A percentile compares a stretch with the other conserved stretches of the same genome.
Conservation (phyloP, 208 protist genomes). For the Crithidia acanthocephali region DNA sequence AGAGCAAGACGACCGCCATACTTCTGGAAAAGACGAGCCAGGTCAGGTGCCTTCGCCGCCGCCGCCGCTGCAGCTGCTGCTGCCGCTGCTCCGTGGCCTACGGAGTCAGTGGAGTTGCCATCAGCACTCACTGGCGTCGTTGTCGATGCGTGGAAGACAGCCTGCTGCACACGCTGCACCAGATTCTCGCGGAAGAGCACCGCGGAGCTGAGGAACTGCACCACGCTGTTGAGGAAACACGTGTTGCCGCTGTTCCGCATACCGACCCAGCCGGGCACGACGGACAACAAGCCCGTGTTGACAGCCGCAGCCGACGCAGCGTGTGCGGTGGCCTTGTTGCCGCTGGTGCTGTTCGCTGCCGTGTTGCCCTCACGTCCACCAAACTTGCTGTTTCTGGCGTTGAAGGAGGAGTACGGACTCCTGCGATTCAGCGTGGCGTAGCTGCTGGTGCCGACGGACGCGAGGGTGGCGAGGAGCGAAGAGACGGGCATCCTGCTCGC, state of each 20-base stretch:
- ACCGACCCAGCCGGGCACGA: conserved; percentile 44
- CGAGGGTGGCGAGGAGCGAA: conserved; percentile 6
- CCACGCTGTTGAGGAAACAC: conserved; percentile 73
- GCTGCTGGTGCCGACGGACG: not conserved
- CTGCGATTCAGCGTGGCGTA: not conserved
- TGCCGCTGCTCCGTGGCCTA: too few species aligned
- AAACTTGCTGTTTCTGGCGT: too few species aligned
- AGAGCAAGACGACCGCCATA: conserved; percentile 33
- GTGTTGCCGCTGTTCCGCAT: conserved; percentile 68
- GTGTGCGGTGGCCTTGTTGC: not conserved
- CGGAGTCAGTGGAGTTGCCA: too few species aligned
- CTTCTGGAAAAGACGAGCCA: not conserved
- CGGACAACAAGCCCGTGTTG: conserved; percentile 2
- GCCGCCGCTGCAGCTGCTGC: not conserved
- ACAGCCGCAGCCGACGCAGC: not conserved
- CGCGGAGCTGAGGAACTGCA: conserved; percentile 59
- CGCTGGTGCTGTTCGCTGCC: not conserved
- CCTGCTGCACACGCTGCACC: conserved; percentile 18
- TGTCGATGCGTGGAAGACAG: conserved; percentile 11
- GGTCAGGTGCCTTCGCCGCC: not conserved
- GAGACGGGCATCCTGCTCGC: conserved; percentile 4
- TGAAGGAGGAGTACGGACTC: not conserved
- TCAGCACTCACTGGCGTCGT: too few species aligned
- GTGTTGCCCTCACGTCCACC: not conserved
- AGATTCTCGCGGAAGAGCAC: conserved; percentile 39